Conservation (phyloP, 2,329 filamentous ascomycete genomes). For the Fusarium stilboides region DNA sequence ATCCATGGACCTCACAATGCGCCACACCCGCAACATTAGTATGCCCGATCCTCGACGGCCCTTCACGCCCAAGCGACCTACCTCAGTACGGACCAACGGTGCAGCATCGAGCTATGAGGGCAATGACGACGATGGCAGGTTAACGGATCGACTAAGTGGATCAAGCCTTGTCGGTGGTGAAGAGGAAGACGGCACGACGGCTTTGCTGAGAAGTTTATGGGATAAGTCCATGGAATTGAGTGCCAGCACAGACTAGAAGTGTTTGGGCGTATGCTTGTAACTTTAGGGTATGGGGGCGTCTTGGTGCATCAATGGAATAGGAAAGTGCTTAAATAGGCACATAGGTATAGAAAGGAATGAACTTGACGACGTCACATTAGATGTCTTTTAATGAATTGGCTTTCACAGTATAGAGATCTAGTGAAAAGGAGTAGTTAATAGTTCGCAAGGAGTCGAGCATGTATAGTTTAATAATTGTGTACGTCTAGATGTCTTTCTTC, state of each 20-base stretch:
- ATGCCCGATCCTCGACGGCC: constrained; percentile 55
- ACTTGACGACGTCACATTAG: constrained; percentile 20
- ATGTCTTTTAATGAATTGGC: constrained; percentile 16
- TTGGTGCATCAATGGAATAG: constrained; percentile 21
- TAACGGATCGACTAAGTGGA: constrained; percentile 64
- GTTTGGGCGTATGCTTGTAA: constrained; percentile 21
- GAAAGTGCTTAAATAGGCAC: constrained; percentile 36
- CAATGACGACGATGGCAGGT: constrained; percentile 61
- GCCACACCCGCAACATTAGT: constrained; percentile 59
- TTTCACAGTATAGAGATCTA: not conserved
- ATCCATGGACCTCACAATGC: constrained; percentile 50
- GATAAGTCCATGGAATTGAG: constrained; percentile 73
- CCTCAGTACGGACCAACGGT: constrained; percentile 58
- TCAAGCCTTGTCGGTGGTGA: constrained; percentile 65
- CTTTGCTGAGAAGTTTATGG: constrained; percentile 72
- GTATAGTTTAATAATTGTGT: constrained; percentile 14
- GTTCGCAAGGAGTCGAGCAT: not conserved
- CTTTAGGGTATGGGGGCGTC: constrained; percentile 22
- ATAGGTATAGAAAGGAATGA: constrained; percentile 25
- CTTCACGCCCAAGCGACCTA: constrained; percentile 52
- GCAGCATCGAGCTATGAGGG: constrained; percentile 63
- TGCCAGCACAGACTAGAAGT: constrained; percentile 59
- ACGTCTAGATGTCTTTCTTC: constrained; percentile 19
- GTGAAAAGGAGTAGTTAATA: not conserved
- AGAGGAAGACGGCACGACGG: constrained; percentile 66